Evolutionary conservation across 2,329 filamentous ascomycete species (phyloP).

Genomic region (Chrysosporium keratinophilum): DNA sequence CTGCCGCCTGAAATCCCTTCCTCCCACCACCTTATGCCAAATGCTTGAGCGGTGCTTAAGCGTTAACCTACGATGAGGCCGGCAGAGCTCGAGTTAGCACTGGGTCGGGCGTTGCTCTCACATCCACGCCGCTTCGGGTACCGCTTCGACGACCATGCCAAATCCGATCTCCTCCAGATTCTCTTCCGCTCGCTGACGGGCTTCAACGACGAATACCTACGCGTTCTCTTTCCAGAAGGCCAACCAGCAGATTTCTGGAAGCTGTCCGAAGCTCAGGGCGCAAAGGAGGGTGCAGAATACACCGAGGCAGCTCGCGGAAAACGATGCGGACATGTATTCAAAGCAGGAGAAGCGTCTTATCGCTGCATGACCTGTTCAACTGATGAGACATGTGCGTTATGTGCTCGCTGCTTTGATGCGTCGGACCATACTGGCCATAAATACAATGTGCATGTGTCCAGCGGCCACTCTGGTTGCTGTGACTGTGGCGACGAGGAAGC

Average conservation of each 20-base stretch:
- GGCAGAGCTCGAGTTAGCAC: conserved; percentile 58
- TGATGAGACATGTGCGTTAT: conserved; percentile 92
- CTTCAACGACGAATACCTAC: conserved; percentile 61
- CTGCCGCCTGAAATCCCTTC: background rate
- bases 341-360: conserved; percentile 85
- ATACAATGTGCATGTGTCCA: conserved; percentile 77
- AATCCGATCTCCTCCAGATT: conserved; percentile 59
- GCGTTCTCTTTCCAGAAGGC: conserved; percentile 71
- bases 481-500: conserved; percentile 95
- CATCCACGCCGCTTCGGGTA: conserved; percentile 64
- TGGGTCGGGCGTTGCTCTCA: conserved; percentile 70
- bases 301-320: conserved; percentile 83
- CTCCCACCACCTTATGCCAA: background rate
- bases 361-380: conserved; percentile 86
- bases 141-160: conserved; percentile 63
- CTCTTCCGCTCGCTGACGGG: conserved; percentile 83
- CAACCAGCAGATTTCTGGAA: conserved; percentile 57
- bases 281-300: conserved; percentile 90
- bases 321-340: conserved; percentile 95
- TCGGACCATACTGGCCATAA: conserved; percentile 91
- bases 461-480: conserved; percentile 90
- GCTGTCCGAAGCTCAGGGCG: conserved; percentile 76
- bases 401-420: conserved; percentile 85
- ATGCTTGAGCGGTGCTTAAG: background rate
- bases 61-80: conserved; percentile 26